Base-by-base conservation (phyloP, 306 rosid genomes). In the Alnus rubra region DNA sequence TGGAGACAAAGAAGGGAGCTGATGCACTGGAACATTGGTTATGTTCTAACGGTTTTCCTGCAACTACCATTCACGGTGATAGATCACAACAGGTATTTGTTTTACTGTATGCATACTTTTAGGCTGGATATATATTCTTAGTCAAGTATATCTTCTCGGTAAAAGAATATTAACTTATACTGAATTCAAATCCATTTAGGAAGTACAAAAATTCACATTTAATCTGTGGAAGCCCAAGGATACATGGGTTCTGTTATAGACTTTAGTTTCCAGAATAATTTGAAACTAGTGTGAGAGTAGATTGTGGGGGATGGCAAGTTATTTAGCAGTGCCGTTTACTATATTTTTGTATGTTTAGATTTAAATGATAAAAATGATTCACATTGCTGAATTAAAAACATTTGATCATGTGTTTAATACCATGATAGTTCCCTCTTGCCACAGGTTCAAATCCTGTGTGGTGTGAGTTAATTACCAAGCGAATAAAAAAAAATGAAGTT, bases 1-100 rank as follows among this genome's bases (percentile, higher is more conserved):
- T 95, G 86, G 99, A 95, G 96, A 95, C 98, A 79, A 95, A 95
- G 88, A 95, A 95, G 84, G 98, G 99, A 86, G 99, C 98, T 69
- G 99, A 95, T 84, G 85, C 98, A 8, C 91, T 95, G 75, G 99
- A 95, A 82, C 87, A 93, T 64, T 95, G 98, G 98, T 72, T 95
- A 68, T 88, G 90, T 42, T 67, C 82, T 18, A 90, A 93, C 80
- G 91, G 88, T 77, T 95, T 95, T 84, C 98, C 99, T n/a, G 99
- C 99, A 73, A 95, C 99, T 65, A 93, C 96, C 78, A 95, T 95
- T 78, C 99, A 95, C 19, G 98, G 99, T 52, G 99, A 95, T 76
- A 89, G 99, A 84, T 78, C 97, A 60, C 98, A 95, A 70, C 99
- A 95, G 97, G 99, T 91, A 79, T 88, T 81, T 70, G 63, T 76